A percentile compares a stretch with the other conserved stretches of the same genome.
Conservation (phyloP, 148 eudicot species). For the Heliosperma pusillum region DNA sequence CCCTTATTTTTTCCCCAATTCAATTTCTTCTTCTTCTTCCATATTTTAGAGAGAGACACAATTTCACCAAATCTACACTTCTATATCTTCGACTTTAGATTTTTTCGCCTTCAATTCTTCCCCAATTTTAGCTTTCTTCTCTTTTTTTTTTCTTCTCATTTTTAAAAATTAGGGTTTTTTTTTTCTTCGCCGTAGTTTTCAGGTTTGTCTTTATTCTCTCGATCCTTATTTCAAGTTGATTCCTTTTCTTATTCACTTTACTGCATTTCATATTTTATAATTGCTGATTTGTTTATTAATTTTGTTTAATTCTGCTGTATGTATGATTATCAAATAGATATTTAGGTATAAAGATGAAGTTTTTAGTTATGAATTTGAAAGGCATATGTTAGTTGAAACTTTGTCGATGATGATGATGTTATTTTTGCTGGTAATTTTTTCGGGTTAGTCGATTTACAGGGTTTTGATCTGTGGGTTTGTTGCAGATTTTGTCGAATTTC, state of each 20-base stretch:
- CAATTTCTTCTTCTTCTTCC: background rate
- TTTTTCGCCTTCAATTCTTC: conserved; percentile 29
- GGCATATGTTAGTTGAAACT: conserved; percentile 5
- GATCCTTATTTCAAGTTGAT: background rate
- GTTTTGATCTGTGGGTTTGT: conserved; percentile 20
- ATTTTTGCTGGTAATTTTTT: background rate
- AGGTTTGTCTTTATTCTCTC: conserved; percentile 25
- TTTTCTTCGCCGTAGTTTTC: conserved; percentile 6
- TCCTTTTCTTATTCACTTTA: background rate
- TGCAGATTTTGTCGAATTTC: conserved; percentile 5
- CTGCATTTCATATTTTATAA: conserved; percentile 22
- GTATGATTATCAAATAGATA: background rate
- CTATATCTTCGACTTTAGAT: conserved; percentile 42
- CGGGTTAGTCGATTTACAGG: conserved; percentile 12
- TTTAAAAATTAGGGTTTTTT: conserved; percentile 35
- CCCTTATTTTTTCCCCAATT: background rate
- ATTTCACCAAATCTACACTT: background rate
- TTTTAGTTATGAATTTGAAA: background rate
- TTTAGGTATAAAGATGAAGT: background rate
- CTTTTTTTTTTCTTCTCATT: background rate
- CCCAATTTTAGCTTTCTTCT: conserved; percentile 9
- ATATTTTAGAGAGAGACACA: background rate
- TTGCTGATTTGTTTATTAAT: background rate
- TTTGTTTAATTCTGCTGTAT: conserved; percentile 1
- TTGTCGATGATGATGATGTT: background rate